Base-by-base conservation (phyloP, 805 yeast species). In the Ogataea salicorniae region DNA sequence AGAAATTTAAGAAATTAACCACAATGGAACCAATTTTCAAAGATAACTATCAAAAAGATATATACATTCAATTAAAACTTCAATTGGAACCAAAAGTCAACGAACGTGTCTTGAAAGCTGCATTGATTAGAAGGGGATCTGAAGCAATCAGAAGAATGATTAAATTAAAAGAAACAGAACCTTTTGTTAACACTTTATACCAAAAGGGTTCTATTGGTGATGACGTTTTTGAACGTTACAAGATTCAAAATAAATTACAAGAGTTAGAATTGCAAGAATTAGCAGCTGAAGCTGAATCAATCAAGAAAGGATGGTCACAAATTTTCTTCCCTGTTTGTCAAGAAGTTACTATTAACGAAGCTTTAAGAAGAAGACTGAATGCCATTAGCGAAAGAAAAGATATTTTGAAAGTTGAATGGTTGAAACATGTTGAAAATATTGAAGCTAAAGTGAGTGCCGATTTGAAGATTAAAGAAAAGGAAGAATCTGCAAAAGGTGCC, bases 121-220 rank as follows among this genome's bases (percentile, higher is more conserved):
- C 82, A 1, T 64, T 77, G 46, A 70, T 77, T 48, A 72, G 79
- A 61, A 65, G 80, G 42, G 81, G 95, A n/a, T 85, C 91, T 8
- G 98, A 92, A 68, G 86, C 90, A 11, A 73, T 94, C 47, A 81
- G 95, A 66, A 78, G 96, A 60, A 75, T 94, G 50, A 75, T 92
- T 66, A 85, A 87, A 60, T 70, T 90, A 63, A 84, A 86, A 63
- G 97, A 92, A 62, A 74, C 78, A 52, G 86, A 86, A 64, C 83
- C 83, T 6, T 80, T 75, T 47, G 77, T 89, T 59, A 80, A 77
- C 43, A 73, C 77, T 46, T 72, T 94, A 50, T 91, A 90, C 64
- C 92, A 91, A 61, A 80, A 80, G 46, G 98, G 98, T 0, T 81
- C 90, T 16, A 83, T 94, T 52, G 97, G 97, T 34, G 98, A 94